Evolutionary conservation across 768 basidiomycete genomes (phyloP), one percentile per base, ranked within the genome.

Genomic region (Daedaleopsis sinensis): DNA sequence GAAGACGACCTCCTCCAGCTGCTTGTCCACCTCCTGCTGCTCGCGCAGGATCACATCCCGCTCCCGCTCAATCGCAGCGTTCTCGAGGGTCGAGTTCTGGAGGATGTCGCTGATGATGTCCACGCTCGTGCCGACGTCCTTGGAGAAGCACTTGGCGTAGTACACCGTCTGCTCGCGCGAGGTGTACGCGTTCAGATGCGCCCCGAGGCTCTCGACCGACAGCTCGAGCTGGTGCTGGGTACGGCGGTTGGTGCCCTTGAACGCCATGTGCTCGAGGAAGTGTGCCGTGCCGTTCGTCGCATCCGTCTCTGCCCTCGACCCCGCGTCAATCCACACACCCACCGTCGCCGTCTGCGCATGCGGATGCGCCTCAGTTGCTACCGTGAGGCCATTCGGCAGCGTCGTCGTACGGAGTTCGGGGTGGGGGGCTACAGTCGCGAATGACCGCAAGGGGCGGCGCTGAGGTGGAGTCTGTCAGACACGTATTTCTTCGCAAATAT

Each of bases 81-180:
- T 76, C 72, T 99, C 97, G 52, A 98, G 83, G 79, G 95, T 98
- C 36, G 93, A 94, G 78, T 96, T 96, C 75, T 97, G 95, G 47
- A 98, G 84, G 70, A 99, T 98, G 76, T 99, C 97, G 70, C 91
- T 90, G 76, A 99, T 94, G 79, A 99, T 97, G 77, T 98, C 95
- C 59, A 98, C 94, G 37, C 94, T 87, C 52, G 83, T 81, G 13
- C 88, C 83, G 12, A 98, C 93, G 74, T 98, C 97, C 82, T 95
- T 91, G 74, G 90, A 85, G 87, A 99, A 98, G 73, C 91, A 90
- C 84, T 98, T 98, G 70, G 96, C 96, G 72, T 98, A 98, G 82
- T 98, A 99, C 58, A 98, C 96, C 21, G 97, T 99, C 78, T 98
- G 96, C 79, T 99, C 97, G 63, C 97, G 86, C 24, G 96, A 97